phyloP scores from a whole-genome alignment of 2,329 filamentous ascomycete species.

The Lachnum nothofagi region DNA sequence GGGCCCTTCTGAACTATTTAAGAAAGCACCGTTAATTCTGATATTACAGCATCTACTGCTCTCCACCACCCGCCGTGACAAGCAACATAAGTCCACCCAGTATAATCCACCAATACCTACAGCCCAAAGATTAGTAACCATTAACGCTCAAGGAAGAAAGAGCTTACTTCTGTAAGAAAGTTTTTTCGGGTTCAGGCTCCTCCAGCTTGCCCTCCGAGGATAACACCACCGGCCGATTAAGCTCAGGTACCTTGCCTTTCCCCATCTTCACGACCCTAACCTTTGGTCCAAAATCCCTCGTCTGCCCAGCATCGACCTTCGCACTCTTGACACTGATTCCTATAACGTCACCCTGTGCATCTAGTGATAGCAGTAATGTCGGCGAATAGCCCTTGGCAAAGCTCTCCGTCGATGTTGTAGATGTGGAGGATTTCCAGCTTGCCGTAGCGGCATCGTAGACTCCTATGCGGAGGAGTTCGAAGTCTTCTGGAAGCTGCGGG shows the following conservation, averaged over 20 bases:
- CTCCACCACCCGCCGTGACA: constrained; percentile 48
- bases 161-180: constrained; percentile 61
- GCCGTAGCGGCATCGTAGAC: constrained; percentile 46
- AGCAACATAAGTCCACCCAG: constrained; percentile 47
- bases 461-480: constrained; percentile 51
- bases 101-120: constrained; percentile 61
- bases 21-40: too few relatives aligned
- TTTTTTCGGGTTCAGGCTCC: constrained; percentile 54
- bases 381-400: constrained; percentile 59
- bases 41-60: constrained; percentile 38
- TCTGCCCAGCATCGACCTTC: constrained; percentile 57
- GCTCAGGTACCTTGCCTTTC: constrained; percentile 50
- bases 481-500: constrained; percentile 45
- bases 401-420: constrained; percentile 51
- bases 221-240: constrained; percentile 61
- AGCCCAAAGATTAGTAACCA: constrained; percentile 1
- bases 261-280: constrained; percentile 45
- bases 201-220: constrained; percentile 55
- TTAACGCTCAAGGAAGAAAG: background rate
- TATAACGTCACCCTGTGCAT: constrained; percentile 41
- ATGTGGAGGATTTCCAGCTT: constrained; percentile 51
- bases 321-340: constrained; percentile 52
- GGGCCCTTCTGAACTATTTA: too few relatives aligned
- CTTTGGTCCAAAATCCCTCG: constrained; percentile 60
- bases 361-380: constrained; percentile 49